Conservation (phyloP, 345 rosid species). For the Acer saccharum region DNA sequence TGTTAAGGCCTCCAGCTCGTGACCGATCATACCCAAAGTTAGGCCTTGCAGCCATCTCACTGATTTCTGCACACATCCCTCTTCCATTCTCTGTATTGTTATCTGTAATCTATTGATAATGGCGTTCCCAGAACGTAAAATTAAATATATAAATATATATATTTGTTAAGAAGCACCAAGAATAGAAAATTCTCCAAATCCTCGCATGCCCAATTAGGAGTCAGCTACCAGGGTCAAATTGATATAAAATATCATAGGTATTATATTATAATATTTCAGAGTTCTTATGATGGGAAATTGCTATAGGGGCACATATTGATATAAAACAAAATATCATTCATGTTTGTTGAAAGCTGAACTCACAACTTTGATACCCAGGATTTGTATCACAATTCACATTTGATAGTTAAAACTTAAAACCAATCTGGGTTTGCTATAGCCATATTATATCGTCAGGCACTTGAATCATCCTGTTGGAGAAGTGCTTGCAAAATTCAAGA, state of each 20-base stretch:
- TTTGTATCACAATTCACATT: neutral
- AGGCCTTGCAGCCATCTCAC: conserved; percentile 28
- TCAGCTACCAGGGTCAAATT: neutral
- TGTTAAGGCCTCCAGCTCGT: conserved; percentile 21
- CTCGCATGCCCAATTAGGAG: neutral
- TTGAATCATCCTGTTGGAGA: neutral
- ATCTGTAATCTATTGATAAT: neutral
- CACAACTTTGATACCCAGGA: no score
- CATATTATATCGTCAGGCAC: no score
- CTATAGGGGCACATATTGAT: no score
- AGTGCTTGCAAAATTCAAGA: neutral
- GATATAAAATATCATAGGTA: neutral
- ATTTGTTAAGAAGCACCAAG: no score
- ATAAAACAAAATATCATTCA: no score
- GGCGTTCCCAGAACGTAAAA: no score
- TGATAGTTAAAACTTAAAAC: neutral
- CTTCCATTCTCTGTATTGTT: neutral
- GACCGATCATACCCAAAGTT: conserved; percentile 16
- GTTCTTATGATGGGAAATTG: no score
- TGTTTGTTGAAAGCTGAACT: no score
- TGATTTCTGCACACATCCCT: neutral
- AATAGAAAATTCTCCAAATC: neutral
- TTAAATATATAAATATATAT: no score
- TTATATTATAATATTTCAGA: no score
- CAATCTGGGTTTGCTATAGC: neutral